Evolutionary conservation across 257 asterid species (phyloP), one percentile per base, ranked within the genome.

Genomic region (Nemophila menziesii): DNA sequence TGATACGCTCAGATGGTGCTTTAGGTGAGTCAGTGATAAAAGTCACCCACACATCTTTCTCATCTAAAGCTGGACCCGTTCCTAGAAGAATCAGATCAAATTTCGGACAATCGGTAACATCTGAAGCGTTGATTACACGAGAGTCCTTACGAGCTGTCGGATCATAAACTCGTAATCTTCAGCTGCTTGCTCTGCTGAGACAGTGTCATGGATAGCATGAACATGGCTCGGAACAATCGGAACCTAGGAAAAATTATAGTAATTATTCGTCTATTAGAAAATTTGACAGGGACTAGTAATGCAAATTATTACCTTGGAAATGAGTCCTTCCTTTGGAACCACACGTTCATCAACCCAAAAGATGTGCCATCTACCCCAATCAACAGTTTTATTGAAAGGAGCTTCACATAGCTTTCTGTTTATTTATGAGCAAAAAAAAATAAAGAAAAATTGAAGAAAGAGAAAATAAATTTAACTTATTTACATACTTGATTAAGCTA

Each of bases 241-340:
- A 44, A 77, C 86, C 97, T 87, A 79, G 55, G 56, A 60, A 19
- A 27, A n/a, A n/a, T n/a, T n/a, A n/a, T n/a, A n/a, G n/a, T n/a
- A n/a, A n/a, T n/a, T n/a, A n/a, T n/a, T n/a, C n/a, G n/a, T n/a
- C n/a, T n/a, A n/a, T n/a, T n/a, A n/a, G n/a, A n/a, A n/a, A n/a
- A n/a, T n/a, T n/a, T n/a, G n/a, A n/a, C n/a, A n/a, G n/a, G n/a
- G n/a, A n/a, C n/a, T n/a, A n/a, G n/a, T n/a, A n/a, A n/a, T n/a
- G n/a, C n/a, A n/a, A n/a, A n/a, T n/a, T n/a, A n/a, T 40, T 77
- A 89, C 98, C 98, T 84, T 89, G 20, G 98, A 75, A 64, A 89
- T 60, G 52, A 89, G 56, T 5, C 67, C 62, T 49, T 84, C 98
- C 66, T 78, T 89, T 18, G 71, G 78, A 50, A 89, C 98, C 18